Evolutionary conservation across 2,329 filamentous ascomycete genomes (phyloP), one percentile per base, ranked within the genome.

Genomic region (Diaporthe sp.): DNA sequence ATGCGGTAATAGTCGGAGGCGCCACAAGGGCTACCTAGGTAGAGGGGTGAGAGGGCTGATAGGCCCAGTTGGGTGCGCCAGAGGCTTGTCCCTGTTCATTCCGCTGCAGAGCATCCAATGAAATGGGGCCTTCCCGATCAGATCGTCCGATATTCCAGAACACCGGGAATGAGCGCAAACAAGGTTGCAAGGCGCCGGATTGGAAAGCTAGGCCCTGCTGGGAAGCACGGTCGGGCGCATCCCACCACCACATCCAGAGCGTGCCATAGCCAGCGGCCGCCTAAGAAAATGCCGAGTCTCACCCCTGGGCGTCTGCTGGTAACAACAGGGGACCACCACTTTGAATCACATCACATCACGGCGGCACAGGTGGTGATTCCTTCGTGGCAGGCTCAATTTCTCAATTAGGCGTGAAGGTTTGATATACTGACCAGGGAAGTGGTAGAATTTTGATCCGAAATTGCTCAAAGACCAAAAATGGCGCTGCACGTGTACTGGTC

Each of bases 131-230:
- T 72, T 61, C 69, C 69, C 69, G 42, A 69, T 72, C 54, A 68
- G 60, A 72, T 68, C 73, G 69, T 75, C 73, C 38, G 61, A 72
- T 72, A 73, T 42, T 73, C 45, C 70, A 73, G 64, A 50, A 58
- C 54, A 57, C 70, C 70, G 70, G 61, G 60, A 69, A 64, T 64
- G 45, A 71, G 66, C 55, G 55, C 60, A 50, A 38, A 47, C 67
- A 64, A 45, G 47, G 57, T 58, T 55, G 52, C 57, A 60, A 60
- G 67, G 57, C 45, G 45, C 68, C 67, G 58, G 40, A 52, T 66
- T 13, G 40, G 40, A 54, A 52, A 54, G 73, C 68, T 74, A 72
- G 66, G 50, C 57, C 60, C 60, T 66, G 58, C 67, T 70, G 35
- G 67, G 67, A 57, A 70, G 54, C 50, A 70, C 50, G 40, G 67